Evolutionary conservation across 345 rosid species (phyloP).

Genomic region (Eucalyptus sp.): DNA sequence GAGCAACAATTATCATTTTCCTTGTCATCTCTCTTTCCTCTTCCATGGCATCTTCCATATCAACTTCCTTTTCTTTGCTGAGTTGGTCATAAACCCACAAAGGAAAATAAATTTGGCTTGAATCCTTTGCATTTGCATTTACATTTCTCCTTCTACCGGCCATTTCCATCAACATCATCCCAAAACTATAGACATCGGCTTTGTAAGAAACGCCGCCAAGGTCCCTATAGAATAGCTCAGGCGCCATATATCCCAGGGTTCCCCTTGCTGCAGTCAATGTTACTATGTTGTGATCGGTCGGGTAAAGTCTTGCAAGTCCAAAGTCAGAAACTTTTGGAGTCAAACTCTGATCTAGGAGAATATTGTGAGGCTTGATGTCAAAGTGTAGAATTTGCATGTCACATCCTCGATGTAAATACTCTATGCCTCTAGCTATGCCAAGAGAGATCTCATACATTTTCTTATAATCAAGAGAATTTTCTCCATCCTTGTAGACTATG

Average conservation of each 20-base stretch:
- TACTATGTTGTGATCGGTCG: fast-evolving
- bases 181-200: too few species aligned
- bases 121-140: too few species aligned
- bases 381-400: not conserved
- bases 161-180: too few species aligned
- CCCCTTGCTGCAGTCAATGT: too few species aligned
- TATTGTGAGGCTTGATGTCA: not conserved
- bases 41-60: not conserved
- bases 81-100: not conserved
- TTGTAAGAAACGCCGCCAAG: too few species aligned
- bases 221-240: too few species aligned
- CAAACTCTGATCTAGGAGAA: not conserved
- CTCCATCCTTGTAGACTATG: not conserved
- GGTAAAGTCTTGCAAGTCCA: not conserved
- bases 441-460: not conserved
- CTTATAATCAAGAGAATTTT: not conserved
- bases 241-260: too few species aligned
- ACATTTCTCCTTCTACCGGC: too few species aligned
- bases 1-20: too few species aligned
- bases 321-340: not conserved
- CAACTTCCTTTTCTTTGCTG: not conserved
- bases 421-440: not conserved
- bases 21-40: fast-evolving
- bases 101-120: not conserved
- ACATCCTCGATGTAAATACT: not conserved